Percentiles rank a stretch among this genome's conserved stretches.
Evolutionary conservation across 805 yeast species (phyloP).

Genomic region (Metschnikowia lochheadii): DNA sequence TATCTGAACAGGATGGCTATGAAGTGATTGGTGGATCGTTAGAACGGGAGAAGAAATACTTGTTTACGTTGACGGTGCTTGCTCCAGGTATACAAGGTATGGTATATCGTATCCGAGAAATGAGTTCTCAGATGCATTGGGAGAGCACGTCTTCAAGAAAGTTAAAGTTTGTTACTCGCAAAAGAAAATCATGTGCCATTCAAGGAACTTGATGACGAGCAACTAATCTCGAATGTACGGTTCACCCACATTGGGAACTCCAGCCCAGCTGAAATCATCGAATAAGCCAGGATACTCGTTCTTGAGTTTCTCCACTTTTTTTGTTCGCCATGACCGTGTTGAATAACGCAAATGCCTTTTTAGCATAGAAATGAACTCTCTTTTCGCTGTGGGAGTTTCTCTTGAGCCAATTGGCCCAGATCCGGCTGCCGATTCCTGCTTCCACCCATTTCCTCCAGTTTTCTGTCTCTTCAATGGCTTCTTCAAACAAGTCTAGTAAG

Average conservation of each 20-base stretch:
- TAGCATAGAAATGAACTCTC: constrained; percentile 34
- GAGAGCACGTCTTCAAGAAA: no score
- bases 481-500: constrained; percentile 42
- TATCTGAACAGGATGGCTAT: no score
- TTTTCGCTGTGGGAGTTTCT: constrained; percentile 20
- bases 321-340: constrained; percentile 25
- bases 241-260: constrained; percentile 18
- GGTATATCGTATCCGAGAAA: no score
- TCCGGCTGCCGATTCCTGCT: constrained; percentile 36
- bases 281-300: constrained; percentile 26
- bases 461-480: constrained; percentile 39
- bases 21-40: no score
- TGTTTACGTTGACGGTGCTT: no score
- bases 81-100: no score
- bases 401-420: constrained; percentile 41
- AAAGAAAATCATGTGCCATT: no score
- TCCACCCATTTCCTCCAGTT: constrained; percentile 31
- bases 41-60: no score
- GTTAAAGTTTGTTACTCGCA: no score
- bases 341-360: constrained; percentile 33
- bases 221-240: no score
- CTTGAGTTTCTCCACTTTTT: constrained; percentile 23
- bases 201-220: no score
- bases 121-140: no score
- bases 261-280: constrained; percentile 30